A percentile compares a stretch with the other conserved stretches of the same genome.
These are phyloP conservation scores for Anethum foeniculum DNA, from an alignment of 140 eudicot species.

Conservation along the genomic window DNA sequence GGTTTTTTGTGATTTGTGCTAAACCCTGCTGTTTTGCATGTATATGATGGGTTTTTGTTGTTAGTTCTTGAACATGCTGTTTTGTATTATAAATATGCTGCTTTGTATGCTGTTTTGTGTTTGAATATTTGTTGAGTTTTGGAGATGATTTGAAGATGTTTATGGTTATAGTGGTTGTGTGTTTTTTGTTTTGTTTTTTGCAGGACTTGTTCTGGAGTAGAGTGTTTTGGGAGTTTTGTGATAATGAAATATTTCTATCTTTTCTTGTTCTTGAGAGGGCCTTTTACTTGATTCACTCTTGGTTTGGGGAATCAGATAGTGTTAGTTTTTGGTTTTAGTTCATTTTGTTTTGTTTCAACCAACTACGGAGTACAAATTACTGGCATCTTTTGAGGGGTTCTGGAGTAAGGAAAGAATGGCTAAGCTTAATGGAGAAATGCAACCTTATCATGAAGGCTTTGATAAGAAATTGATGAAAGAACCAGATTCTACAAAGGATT, in stretches of 20 bases:
- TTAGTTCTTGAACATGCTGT: too few relatives aligned
- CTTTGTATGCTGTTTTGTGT: too few relatives aligned
- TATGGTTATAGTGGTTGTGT: neutral
- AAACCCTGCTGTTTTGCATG: neutral
- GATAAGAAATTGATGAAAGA: constrained; percentile 20
- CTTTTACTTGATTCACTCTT: constrained; percentile 24
- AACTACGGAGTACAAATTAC: neutral
- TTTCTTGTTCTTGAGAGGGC: constrained; percentile 79
- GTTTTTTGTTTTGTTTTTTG: constrained; percentile 37
- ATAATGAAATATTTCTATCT: constrained; percentile 44
- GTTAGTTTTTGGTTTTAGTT: neutral
- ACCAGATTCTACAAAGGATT: constrained; percentile 9
- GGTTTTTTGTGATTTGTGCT: neutral
- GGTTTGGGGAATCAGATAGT: neutral
- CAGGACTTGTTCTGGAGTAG: constrained; percentile 96
- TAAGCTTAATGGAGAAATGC: constrained; percentile 5
- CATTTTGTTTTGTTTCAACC: neutral
- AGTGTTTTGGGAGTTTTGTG: constrained; percentile 81
- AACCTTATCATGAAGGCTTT: neutral
- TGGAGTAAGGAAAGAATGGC: constrained; percentile 24
- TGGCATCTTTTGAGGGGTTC: constrained; percentile 14
- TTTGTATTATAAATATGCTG: too few relatives aligned
- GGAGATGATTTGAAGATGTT: constrained; percentile 6
- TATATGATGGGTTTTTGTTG: neutral
- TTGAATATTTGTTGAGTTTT: neutral